phyloP scores from a whole-genome alignment of 352 stramenopile genomes.

The Pythium aquatile region DNA sequence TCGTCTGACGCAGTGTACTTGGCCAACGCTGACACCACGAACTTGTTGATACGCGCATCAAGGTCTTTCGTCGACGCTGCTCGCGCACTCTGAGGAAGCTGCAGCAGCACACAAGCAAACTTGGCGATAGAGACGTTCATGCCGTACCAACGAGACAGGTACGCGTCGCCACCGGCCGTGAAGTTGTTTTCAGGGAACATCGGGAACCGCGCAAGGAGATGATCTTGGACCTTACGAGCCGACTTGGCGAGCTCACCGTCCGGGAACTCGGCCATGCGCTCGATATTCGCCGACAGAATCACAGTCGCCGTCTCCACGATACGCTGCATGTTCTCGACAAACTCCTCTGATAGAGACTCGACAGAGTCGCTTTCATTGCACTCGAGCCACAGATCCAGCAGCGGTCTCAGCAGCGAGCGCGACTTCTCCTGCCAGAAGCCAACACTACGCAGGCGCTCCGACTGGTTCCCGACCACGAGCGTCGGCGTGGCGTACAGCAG shows the following conservation, averaged over 20 bases:
- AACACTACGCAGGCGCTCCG: constrained; percentile 31
- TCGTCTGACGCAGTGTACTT: constrained; percentile 69
- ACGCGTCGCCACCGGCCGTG: constrained; percentile 38
- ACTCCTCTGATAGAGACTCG: constrained; percentile 58
- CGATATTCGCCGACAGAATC: constrained; percentile 52
- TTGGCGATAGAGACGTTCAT: constrained; percentile 74
- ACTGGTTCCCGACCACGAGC: constrained; percentile 36
- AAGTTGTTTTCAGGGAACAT: constrained; percentile 56
- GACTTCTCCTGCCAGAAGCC: constrained; percentile 78
- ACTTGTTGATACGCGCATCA: constrained; percentile 45
- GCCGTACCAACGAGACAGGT: constrained; percentile 62
- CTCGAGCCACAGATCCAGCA: constrained; percentile 80
- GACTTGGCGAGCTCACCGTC: constrained; percentile 33
- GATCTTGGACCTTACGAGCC: constrained; percentile 43
- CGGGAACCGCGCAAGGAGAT: constrained; percentile 56
- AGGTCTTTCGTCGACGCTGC: constrained; percentile 26
- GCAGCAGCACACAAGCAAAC: constrained; percentile 58
- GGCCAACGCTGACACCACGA: constrained; percentile 54
- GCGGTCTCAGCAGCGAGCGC: constrained; percentile 43
- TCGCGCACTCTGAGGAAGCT: constrained; percentile 18
- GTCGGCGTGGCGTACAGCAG: constrained; percentile 48
- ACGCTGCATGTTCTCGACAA: constrained; percentile 73
- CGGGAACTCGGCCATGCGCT: constrained; percentile 24
- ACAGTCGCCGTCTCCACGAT: constrained; percentile 69
- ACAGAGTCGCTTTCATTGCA: constrained; percentile 50